These are phyloP conservation scores for Cercospora beticola DNA, from an alignment of 2,329 filamentous ascomycete genomes.

Conservation along the genomic window DNA sequence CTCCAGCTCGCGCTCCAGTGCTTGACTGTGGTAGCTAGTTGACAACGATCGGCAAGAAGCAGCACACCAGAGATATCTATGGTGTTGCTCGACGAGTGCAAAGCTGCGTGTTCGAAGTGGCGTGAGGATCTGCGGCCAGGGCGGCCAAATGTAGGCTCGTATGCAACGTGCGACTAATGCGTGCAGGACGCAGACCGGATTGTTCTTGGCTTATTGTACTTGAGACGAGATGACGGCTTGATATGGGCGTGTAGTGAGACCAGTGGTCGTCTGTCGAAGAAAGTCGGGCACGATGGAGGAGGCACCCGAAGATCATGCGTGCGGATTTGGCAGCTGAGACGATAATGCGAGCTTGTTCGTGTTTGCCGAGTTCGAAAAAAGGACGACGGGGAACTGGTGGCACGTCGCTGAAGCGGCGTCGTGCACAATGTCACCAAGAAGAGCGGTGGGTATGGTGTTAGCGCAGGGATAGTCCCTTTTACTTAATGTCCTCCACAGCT, in stretches of 20 bases:
- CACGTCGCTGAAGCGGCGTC: constrained; percentile 20
- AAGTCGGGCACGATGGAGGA: constrained; percentile 23
- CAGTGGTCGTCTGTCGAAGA: constrained; percentile 18
- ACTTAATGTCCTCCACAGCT: constrained; percentile 19
- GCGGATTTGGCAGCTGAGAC: constrained; percentile 15
- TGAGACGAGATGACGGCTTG: constrained; percentile 19
- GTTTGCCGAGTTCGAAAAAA: constrained; percentile 1
- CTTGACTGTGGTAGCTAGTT: not conserved
- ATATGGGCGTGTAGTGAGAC: constrained; percentile 22
- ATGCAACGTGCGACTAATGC: constrained; percentile 10
- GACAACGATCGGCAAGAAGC: not conserved
- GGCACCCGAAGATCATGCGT: constrained; percentile 25
- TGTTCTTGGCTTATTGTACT: constrained; percentile 22
- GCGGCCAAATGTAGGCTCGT: not conserved
- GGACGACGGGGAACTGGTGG: constrained; percentile 3
- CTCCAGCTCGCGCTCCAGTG: not conserved
- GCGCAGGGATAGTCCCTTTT: constrained; percentile 22
- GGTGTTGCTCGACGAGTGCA: constrained; percentile 2
- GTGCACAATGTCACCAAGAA: constrained; percentile 25
- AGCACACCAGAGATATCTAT: not conserved
- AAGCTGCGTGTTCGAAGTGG: constrained; percentile 4
- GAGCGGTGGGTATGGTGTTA: constrained; percentile 24
- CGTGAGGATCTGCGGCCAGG: constrained; percentile 6
- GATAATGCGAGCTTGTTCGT: constrained; percentile 19
- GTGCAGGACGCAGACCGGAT: constrained; percentile 16